phyloP scores from a whole-genome alignment of 805 yeast species.

The Hanseniaspora hatyaiensis region DNA sequence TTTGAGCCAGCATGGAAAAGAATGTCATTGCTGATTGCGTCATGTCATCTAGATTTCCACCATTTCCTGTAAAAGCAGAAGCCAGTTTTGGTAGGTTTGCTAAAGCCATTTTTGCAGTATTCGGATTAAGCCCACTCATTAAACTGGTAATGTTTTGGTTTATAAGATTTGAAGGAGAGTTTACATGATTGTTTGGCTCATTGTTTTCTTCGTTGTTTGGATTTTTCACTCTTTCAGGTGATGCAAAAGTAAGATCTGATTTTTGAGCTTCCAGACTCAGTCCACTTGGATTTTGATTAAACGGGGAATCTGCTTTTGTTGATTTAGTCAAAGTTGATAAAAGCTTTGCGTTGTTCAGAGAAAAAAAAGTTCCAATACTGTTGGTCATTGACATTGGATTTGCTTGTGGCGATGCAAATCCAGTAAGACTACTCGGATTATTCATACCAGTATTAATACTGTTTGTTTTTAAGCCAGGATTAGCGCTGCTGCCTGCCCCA shows the following conservation, averaged over 20 bases:
- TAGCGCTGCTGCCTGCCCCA: neutral
- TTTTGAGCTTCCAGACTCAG: neutral
- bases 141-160: neutral
- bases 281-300: neutral
- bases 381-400: constrained; percentile 24
- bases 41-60: constrained; percentile 5
- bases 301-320: neutral
- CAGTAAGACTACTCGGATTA: neutral
- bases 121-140: neutral
- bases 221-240: neutral
- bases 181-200: neutral
- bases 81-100: constrained; percentile 10
- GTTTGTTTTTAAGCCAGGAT: neutral
- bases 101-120: neutral
- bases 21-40: constrained; percentile 7
- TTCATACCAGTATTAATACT: neutral
- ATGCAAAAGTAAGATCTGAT: neutral
- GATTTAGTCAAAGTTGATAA: constrained; percentile 2
- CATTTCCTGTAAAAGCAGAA: constrained; percentile 3
- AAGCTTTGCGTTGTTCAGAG: constrained; percentile 18
- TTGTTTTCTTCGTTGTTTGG: neutral
- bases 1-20: neutral
- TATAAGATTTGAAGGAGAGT: neutral
- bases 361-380: constrained; percentile 24
- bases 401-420: constrained; percentile 18